Evolutionary conservation across 1,284 basidiomycete genomes (phyloP), one percentile per base, ranked within the genome.

Genomic region (Ceratobasidium sp.): DNA sequence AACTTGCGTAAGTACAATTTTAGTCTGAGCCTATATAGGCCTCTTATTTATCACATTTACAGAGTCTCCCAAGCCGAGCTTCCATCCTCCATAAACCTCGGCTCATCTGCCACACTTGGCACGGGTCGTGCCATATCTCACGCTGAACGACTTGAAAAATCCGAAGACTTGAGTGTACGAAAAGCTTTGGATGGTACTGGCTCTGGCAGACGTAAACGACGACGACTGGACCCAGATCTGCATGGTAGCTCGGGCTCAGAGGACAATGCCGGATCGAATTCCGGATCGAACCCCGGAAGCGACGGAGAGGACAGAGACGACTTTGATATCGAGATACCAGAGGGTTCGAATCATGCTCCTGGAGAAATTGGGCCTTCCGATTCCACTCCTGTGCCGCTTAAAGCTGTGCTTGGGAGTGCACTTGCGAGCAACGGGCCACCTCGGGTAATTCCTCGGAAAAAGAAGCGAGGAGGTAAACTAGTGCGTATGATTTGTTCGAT

Each of bases 31-130:
- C 33, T 4, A 33, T 33, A 33, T 33, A 33, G 33, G 4, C 4
- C 33, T 20, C 46, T 20, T 54, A 26, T 17, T 59, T 26, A 17
- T 5, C 23, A 13, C 12, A 38, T 2, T 50, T 20, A 20, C 86
- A 95, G 94, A 78, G 89, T 92, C 85, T 91, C 90, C 52, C 94
- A 96, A 85, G 90, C 91, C 1, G 87, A 91, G 62, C 84, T 92
- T 65, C 87, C 91, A n/a, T 87, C 87, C 5, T 86, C 88, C 46
- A 82, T 91, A 33, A 85, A 87, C 54, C 86, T 96, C 17, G 91
- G 93, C 77, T 92, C 94, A 0, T 95, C 94, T 20, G 89, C 94
- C 12, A 93, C 91, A 1, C 89, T 96, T 68, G 94, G 94, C 15
- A 92, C 94, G 0, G 91, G 93, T 17, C 91, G 87, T 81, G 82